Evolutionary conservation across 2,329 filamentous ascomycete genomes (phyloP).

Genomic region (Neofusicoccum kwambonambiense): DNA sequence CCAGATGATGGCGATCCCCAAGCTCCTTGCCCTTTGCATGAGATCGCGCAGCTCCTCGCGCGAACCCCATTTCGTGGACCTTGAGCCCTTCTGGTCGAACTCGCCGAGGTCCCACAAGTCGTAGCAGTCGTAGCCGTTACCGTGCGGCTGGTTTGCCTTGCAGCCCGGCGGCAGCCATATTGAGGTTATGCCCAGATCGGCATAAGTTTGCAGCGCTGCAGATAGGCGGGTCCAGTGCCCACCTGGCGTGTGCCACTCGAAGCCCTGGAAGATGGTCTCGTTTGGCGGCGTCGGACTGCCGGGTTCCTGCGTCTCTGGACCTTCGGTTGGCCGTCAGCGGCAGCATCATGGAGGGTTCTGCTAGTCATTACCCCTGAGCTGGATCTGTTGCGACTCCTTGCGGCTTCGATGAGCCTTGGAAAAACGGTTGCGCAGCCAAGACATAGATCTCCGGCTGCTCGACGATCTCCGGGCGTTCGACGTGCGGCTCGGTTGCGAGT

Average conservation of each 20-base stretch:
- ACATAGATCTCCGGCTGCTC: constrained; percentile 6
- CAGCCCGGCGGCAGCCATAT: constrained; percentile 69
- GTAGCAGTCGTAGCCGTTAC: constrained; percentile 64
- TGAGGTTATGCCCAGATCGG: constrained; percentile 54
- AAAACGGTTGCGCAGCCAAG: constrained; percentile 5
- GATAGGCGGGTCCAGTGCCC: constrained; percentile 63
- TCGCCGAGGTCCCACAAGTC: constrained; percentile 70
- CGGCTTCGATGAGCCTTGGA: constrained; percentile 7
- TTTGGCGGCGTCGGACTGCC: constrained; percentile 1
- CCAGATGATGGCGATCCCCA: constrained; percentile 62
- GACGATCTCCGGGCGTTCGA: background rate
- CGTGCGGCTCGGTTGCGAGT: background rate
- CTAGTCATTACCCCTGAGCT: background rate
- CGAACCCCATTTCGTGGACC: constrained; percentile 67
- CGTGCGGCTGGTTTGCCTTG: constrained; percentile 61
- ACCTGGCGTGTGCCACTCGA: constrained; percentile 70
- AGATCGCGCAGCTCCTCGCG: constrained; percentile 63
- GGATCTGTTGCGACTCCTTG: constrained; percentile 1
- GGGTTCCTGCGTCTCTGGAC: background rate
- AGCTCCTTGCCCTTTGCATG: constrained; percentile 49
- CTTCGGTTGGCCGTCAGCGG: background rate
- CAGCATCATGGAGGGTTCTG: background rate
- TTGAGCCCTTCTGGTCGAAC: constrained; percentile 68
- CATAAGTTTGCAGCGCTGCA: constrained; percentile 53
- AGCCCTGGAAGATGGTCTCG: constrained; percentile 61